phyloP scores from a whole-genome alignment of 441 rosid genomes.

The Euphorbia schlechtendalii region DNA sequence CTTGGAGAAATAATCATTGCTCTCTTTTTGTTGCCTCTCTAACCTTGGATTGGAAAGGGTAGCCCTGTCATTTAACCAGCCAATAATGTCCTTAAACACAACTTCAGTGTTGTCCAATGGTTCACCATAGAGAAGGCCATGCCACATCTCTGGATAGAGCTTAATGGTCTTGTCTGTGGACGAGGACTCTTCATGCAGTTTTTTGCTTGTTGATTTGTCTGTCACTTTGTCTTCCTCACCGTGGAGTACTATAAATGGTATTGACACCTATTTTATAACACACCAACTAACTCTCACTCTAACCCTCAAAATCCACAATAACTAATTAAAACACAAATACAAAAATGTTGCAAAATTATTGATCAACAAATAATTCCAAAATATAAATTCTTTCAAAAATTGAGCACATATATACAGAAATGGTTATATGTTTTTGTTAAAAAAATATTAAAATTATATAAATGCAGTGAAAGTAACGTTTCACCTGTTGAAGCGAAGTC shows the following conservation, averaged over 20 bases:
- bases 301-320: too few relatives aligned
- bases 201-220: conserved; percentile 49
- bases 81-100: conserved; percentile 59
- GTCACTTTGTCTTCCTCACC: conserved; percentile 84
- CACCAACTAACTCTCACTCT: too few relatives aligned
- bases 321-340: too few relatives aligned
- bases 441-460: too few relatives aligned
- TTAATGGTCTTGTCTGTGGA: conserved; percentile 71
- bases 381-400: too few relatives aligned
- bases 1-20: conserved; percentile 25
- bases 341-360: too few relatives aligned
- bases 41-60: conserved; percentile 24
- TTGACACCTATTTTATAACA: too few relatives aligned
- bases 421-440: too few relatives aligned
- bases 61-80: conserved; percentile 50
- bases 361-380: too few relatives aligned
- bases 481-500: conserved; percentile 52
- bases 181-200: conserved; percentile 40
- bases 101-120: conserved; percentile 43
- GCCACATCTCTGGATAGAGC: conserved; percentile 90
- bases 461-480: too few relatives aligned
- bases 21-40: conserved; percentile 38
- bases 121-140: conserved; percentile 80
- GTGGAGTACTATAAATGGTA: conserved; percentile 75
- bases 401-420: too few relatives aligned